These are phyloP conservation scores for Lathyrus aphaca DNA, from an alignment of 306 rosid genomes.

Conservation along the genomic window DNA sequence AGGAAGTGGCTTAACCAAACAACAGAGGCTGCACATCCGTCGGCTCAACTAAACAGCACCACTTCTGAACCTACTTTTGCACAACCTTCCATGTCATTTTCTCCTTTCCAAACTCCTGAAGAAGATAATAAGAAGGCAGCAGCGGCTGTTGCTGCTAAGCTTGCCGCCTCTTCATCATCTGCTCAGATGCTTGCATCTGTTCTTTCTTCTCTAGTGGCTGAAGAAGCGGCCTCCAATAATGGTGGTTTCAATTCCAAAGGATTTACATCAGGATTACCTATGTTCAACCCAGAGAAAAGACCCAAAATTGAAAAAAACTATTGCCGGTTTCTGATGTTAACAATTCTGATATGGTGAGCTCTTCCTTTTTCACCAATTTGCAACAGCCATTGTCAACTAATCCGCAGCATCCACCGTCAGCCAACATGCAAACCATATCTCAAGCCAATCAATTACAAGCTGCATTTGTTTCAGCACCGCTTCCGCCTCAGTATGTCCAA, in stretches of 20 bases:
- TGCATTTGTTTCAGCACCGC: no score
- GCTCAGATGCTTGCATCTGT: constrained; percentile 91
- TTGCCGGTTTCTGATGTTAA: constrained; percentile 54
- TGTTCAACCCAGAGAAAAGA: constrained; percentile 73
- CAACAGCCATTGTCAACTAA: constrained; percentile 53
- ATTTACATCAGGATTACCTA: constrained; percentile 55
- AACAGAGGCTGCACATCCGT: constrained; percentile 47
- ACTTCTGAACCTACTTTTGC: constrained; percentile 49
- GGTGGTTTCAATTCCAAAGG: constrained; percentile 55
- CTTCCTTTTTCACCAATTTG: constrained; percentile 52
- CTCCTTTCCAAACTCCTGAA: constrained; percentile 59
- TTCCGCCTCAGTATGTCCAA: no score
- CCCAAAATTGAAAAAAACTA: constrained; percentile 72
- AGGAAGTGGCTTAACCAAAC: constrained; percentile 56
- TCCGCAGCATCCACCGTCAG: constrained; percentile 47
- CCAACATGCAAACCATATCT: constrained; percentile 50
- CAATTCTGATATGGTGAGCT: constrained; percentile 51
- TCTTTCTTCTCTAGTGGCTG: constrained; percentile 90
- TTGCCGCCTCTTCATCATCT: constrained; percentile 91
- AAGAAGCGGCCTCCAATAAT: constrained; percentile 83
- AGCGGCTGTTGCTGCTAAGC: constrained; percentile 89
- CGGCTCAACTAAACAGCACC: constrained; percentile 48
- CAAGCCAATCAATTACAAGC: no score
- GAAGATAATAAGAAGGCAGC: constrained; percentile 84
- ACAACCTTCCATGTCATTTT: constrained; percentile 56